Evolutionary conservation across 2,329 filamentous ascomycete genomes (phyloP).

Genomic region (Ophiocordyceps camponoti-floridani): DNA sequence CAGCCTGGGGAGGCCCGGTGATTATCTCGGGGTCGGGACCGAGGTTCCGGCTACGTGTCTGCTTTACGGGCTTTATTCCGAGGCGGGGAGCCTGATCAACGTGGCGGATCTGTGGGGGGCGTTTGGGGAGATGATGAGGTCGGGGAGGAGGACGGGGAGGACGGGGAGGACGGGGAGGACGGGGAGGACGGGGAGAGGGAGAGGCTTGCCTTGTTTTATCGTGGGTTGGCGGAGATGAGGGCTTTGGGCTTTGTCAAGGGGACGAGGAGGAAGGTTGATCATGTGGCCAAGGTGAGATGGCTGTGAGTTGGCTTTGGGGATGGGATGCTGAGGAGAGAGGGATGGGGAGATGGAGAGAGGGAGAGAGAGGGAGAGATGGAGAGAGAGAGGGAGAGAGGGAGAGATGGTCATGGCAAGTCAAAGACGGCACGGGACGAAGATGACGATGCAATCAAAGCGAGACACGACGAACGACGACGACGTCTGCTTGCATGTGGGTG

Average conservation of each 20-base stretch:
- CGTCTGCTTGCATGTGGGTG: too few relatives aligned
- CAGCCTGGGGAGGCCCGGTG: slow-evolving; percentile 52
- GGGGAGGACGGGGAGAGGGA: slow-evolving; percentile 33
- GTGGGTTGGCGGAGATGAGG: slow-evolving; percentile 67
- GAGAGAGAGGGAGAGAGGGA: background rate
- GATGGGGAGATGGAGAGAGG: slow-evolving; percentile 2
- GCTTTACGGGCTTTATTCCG: slow-evolving; percentile 62
- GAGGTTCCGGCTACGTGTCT: slow-evolving; percentile 52
- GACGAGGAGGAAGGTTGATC: slow-evolving; percentile 83
- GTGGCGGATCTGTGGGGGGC: slow-evolving; percentile 65
- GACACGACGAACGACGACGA: too few relatives aligned
- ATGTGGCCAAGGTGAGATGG: slow-evolving; percentile 80
- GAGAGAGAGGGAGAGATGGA: background rate
- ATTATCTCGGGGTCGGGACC: slow-evolving; percentile 43
- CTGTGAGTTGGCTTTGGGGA: slow-evolving; percentile 27
- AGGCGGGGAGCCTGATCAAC: slow-evolving; percentile 62
- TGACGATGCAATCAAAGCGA: too few relatives aligned
- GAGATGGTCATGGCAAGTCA: background rate
- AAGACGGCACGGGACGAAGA: background rate
- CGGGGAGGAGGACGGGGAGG: too few relatives aligned
- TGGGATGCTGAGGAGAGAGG: too few relatives aligned
- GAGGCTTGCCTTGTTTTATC: slow-evolving; percentile 64
- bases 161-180: slow-evolving; percentile 17
- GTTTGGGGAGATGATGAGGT: slow-evolving; percentile 45
- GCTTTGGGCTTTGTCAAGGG: slow-evolving; percentile 74